These are phyloP conservation scores for Chloropicon primus DNA, from an alignment of 139 green algal species.

Conservation along the genomic window DNA sequence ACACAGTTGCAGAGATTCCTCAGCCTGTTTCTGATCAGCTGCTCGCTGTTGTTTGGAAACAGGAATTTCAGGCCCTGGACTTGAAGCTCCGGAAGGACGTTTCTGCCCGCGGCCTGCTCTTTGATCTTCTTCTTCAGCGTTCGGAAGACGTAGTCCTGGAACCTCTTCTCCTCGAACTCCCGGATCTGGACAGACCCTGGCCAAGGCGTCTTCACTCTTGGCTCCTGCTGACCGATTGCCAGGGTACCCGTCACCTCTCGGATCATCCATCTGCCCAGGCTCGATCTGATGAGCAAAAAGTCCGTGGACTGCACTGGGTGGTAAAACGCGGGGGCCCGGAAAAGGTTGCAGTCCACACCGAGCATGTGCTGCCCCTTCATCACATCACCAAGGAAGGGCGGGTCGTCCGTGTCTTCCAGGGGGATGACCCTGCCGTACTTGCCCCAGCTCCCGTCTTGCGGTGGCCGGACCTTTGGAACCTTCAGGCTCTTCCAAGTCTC, in stretches of 20 bases:
- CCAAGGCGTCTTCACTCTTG: slow-evolving; percentile 17
- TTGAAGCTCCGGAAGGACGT: neutral
- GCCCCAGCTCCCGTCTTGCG: neutral
- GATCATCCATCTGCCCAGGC: slow-evolving; percentile 36
- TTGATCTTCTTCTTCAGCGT: slow-evolving; percentile 14
- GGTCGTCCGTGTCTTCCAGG: slow-evolving; percentile 41
- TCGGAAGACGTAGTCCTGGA: slow-evolving; percentile 16
- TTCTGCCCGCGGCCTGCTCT: neutral
- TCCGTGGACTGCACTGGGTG: slow-evolving; percentile 39
- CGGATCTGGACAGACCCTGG: slow-evolving; percentile 8
- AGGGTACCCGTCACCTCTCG: slow-evolving; percentile 48
- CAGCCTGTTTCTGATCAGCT: slow-evolving; percentile 27
- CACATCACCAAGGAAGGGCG: slow-evolving; percentile 34
- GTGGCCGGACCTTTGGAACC: slow-evolving; percentile 17
- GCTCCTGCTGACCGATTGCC: slow-evolving; percentile 53
- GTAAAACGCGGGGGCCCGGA: slow-evolving; percentile 32
- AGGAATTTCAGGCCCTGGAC: slow-evolving; percentile 1
- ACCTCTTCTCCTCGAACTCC: slow-evolving; percentile 8
- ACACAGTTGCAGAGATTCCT: slow-evolving; percentile 32
- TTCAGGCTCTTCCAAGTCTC: neutral
- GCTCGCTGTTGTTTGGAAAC: slow-evolving; percentile 19
- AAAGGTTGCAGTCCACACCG: slow-evolving; percentile 43
- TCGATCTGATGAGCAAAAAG: slow-evolving; percentile 58
- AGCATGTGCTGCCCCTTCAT: slow-evolving; percentile 9
- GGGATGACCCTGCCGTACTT: slow-evolving; percentile 27